Conservation (phyloP, 768 basidiomycete genomes). For the Boletus patriciae region DNA sequence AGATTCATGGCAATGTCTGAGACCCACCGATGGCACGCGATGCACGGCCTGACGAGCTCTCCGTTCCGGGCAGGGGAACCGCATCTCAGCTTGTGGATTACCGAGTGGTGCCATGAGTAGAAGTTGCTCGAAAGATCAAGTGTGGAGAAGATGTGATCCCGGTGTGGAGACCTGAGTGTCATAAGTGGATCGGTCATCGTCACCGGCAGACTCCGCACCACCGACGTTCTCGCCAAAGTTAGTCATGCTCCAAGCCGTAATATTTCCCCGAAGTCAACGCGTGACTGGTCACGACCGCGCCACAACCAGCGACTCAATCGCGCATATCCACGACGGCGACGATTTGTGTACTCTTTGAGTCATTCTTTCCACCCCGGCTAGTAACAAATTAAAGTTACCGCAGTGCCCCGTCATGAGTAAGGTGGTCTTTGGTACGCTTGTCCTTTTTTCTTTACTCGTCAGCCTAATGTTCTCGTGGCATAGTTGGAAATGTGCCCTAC, state of each 20-base stretch:
- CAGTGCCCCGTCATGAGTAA: conserved; percentile 53
- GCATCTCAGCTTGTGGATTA: neutral
- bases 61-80: neutral
- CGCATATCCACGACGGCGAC: neutral
- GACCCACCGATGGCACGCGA: neutral
- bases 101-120: neutral
- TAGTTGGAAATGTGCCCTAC: conserved; percentile 89
- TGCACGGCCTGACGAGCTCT: neutral
- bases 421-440: conserved; percentile 65
- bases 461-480: conserved; percentile 1
- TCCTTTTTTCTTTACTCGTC: neutral
- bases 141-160: conserved; percentile 1
- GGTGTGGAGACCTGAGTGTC: neutral
- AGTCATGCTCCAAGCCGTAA: neutral
- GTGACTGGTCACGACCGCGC: conserved; percentile 18
- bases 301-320: neutral
- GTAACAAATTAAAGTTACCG: neutral
- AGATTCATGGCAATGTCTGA: neutral
- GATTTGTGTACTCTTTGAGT: neutral
- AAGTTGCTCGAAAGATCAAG: conserved; percentile 2
- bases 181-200: neutral
- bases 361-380: neutral
- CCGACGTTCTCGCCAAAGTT: neutral
- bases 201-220: too few species aligned
- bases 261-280: too few species aligned